Percentiles rank a stretch among this genome's conserved stretches.
phyloP scores from a whole-genome alignment of 2,329 filamentous ascomycete species.

The Calonectria honghensis region DNA sequence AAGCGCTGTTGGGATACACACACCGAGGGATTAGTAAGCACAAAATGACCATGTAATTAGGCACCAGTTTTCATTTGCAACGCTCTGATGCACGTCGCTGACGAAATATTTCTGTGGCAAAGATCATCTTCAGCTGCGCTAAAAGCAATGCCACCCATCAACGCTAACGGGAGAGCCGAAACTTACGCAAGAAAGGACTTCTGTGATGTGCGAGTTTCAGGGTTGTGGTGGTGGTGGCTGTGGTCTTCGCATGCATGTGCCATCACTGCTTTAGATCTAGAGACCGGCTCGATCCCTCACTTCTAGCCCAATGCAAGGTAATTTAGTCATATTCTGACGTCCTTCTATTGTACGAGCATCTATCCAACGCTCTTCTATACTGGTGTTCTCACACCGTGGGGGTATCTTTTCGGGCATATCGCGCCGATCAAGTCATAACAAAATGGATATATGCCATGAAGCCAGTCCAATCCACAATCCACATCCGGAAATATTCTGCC shows the following conservation, averaged over 20 bases:
- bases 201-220: neutral
- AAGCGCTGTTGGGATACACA: neutral
- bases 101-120: neutral
- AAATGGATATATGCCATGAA: conserved; percentile 29
- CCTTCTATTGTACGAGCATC: neutral
- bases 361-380: neutral
- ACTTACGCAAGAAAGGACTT: neutral
- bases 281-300: neutral
- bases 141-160: neutral
- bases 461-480: conserved; percentile 25
- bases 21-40: neutral
- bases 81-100: neutral
- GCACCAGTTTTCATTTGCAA: neutral
- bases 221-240: neutral
- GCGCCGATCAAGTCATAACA: conserved; percentile 11
- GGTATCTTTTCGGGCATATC: conserved; percentile 13
- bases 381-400: neutral
- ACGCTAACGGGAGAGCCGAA: neutral
- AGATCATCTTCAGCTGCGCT: neutral
- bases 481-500: neutral
- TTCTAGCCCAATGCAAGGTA: neutral
- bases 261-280: neutral
- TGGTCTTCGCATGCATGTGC: neutral
- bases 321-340: neutral
- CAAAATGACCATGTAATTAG: neutral